Percentiles rank a stretch among this genome's conserved stretches.
phyloP scores from a whole-genome alignment of 306 rosid species.

The Spatholobus suberectus region DNA sequence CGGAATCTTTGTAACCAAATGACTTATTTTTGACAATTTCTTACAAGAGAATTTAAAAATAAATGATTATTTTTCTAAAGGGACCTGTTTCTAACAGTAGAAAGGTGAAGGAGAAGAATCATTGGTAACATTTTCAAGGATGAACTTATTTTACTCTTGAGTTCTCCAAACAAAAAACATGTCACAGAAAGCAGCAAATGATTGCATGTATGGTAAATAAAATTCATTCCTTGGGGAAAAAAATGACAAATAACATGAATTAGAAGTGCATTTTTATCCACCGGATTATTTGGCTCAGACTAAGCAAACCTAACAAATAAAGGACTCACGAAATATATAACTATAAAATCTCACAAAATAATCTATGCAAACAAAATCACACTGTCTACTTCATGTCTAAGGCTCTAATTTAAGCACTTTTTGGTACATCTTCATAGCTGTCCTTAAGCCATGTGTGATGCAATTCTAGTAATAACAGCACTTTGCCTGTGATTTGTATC shows the following conservation, averaged over 20 bases:
- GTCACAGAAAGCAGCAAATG: neutral
- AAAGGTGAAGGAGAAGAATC: neutral
- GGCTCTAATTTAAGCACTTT: slow-evolving; percentile 44
- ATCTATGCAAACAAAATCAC: slow-evolving; percentile 56
- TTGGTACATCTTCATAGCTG: slow-evolving; percentile 53
- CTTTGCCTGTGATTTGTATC: slow-evolving; percentile 41
- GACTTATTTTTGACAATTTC: neutral
- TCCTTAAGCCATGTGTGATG: slow-evolving; percentile 47
- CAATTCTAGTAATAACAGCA: slow-evolving; percentile 36
- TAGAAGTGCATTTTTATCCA: slow-evolving; percentile 56
- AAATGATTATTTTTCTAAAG: too few species aligned
- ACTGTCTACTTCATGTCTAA: slow-evolving; percentile 57
- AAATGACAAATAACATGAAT: slow-evolving; percentile 44
- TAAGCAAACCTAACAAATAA: slow-evolving; percentile 49
- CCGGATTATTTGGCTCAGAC: slow-evolving; percentile 58
- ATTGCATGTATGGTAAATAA: slow-evolving; percentile 28
- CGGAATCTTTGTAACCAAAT: neutral
- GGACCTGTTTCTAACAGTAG: too few species aligned
- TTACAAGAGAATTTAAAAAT: too few species aligned
- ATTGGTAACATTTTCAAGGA: neutral
- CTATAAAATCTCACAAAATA: slow-evolving; percentile 65
- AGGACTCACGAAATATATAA: slow-evolving; percentile 51
- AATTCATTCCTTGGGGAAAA: slow-evolving; percentile 28
- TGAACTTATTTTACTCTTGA: neutral
- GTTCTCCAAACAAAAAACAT: neutral